Conservation (phyloP, 1,284 basidiomycete genomes). For the Fomitopsis betulina region DNA sequence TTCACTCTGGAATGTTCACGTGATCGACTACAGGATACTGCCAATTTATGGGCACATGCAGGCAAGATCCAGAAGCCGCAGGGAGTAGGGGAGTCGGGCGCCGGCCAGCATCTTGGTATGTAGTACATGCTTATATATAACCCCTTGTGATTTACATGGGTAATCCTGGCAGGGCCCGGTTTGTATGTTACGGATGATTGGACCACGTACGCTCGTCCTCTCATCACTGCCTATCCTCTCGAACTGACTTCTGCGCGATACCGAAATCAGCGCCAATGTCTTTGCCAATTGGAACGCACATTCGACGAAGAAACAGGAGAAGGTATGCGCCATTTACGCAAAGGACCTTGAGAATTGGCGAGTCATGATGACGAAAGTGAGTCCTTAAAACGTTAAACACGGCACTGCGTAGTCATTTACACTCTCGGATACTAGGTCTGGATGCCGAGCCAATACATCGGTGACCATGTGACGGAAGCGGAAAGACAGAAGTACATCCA, state of each 20-base stretch:
- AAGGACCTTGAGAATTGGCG: background rate
- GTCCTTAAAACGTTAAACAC: background rate
- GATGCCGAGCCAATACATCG: background rate
- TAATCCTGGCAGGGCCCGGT: background rate
- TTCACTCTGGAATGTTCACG: background rate
- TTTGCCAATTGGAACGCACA: background rate
- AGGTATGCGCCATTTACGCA: background rate
- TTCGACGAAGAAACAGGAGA: background rate
- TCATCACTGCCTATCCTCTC: background rate
- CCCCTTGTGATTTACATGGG: background rate
- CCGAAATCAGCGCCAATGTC: background rate
- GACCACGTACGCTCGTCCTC: background rate
- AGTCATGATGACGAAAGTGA: background rate
- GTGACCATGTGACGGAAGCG: background rate
- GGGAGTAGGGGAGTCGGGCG: background rate
- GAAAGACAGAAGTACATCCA: background rate
- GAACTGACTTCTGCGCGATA: background rate
- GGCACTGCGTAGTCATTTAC: background rate
- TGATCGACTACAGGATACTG: background rate
- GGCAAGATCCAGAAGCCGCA: background rate
- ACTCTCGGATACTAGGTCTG: background rate
- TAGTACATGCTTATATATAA: background rate
- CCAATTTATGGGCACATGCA: background rate
- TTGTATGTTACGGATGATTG: background rate
- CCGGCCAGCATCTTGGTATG: background rate